Evolutionary conservation across 768 basidiomycete genomes (phyloP).

Genomic region (Podaxis sp.): DNA sequence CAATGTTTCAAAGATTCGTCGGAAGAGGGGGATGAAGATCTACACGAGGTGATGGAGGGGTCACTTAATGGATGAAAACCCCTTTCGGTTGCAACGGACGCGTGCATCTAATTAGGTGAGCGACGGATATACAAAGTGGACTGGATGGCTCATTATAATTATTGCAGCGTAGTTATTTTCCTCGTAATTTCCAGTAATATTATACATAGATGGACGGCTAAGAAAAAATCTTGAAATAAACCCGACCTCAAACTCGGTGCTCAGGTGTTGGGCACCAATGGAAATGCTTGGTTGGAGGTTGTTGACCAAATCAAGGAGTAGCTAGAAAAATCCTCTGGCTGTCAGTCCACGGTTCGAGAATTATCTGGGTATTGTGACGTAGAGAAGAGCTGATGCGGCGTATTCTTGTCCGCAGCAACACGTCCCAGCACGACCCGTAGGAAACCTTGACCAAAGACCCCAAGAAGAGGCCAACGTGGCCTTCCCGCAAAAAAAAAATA

Average conservation of each 20-base stretch:
- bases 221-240: too few species aligned
- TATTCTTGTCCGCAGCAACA: background rate
- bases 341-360: background rate
- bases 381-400: background rate
- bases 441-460: background rate
- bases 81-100: background rate
- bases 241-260: too few species aligned
- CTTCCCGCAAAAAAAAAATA: background rate
- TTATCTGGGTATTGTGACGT: background rate
- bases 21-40: slow-evolving; percentile 43
- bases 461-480: background rate
- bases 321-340: background rate
- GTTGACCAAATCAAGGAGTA: too few species aligned
- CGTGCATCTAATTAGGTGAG: background rate
- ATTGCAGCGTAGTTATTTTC: background rate
- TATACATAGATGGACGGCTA: too few species aligned
- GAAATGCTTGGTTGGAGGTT: too few species aligned
- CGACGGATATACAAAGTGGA: background rate
- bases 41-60: slow-evolving; percentile 19
- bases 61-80: slow-evolving; percentile 7
- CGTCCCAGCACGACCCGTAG: background rate
- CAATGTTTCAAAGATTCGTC: slow-evolving; percentile 50
- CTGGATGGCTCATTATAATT: background rate
- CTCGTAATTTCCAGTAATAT: background rate
- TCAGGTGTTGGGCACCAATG: too few species aligned